Evolutionary conservation across 805 yeast species (phyloP), one percentile per base, ranked within the genome.

Genomic region (Candida verbasci): DNA sequence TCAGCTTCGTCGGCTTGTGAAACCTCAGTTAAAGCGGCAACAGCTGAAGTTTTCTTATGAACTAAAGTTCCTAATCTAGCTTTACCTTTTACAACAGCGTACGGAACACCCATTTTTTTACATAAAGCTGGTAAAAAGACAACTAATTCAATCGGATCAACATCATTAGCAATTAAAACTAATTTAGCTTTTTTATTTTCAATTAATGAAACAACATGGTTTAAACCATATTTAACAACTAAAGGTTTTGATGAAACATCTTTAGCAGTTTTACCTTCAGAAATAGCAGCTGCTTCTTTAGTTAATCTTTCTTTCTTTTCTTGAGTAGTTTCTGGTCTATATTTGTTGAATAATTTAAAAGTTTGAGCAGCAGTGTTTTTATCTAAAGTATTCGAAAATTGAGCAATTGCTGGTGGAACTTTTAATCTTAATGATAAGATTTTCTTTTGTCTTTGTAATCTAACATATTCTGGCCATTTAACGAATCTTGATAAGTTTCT

Each of bases 261-360:
- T 75, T 86, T 87, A 71, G 86, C 89, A 72, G 86, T 78, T 81
- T 89, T 88, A 71, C 97, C 97, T 66, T 87, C 96, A 49, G 96
- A 96, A 63, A 89, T 80, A 57, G 96, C 97, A 60, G 96, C 96
- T 51, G 98, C 96, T 78, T 93, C 97, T 77, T 86, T 86, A 73
- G 91, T 83, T 63, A 91, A 82, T 80, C 98, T 88, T 78, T 87
- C 96, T 82, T 88, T 88, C 95, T 91, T 91, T 78, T 93, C 96
- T 65, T 88, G 84, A 63, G 81, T 62, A 50, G 96, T 86, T 80
- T 91, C 98, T 65, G 98, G 97, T 77, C 95, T 83, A 87, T 91
- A 91, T 79, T 93, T 91, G 94, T 88, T 88, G 77, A 91, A 82
- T 62, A 91, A 82, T 80, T 89, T 89, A 82, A 91, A 86, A 56